Evolutionary conservation across 495 filamentous ascomycete species (phyloP), one percentile per base, ranked within the genome.

Genomic region (Darksidea phi): DNA sequence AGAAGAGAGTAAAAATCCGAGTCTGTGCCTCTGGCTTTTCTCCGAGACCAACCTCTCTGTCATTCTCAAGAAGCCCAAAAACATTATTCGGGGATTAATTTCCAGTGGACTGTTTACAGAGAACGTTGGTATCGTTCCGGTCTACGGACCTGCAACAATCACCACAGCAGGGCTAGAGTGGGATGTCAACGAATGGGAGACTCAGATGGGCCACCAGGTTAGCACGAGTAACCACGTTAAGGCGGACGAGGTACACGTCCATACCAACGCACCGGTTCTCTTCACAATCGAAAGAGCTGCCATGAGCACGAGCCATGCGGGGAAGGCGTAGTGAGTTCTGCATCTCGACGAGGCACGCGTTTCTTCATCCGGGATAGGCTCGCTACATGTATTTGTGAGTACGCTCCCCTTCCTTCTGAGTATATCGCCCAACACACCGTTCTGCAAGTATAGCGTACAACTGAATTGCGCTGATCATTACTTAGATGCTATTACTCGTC

Each of bases 151-250:
- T 4, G 84, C 88, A 37, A 60, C 78, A 1, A 88, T 98, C 62
- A 88, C 82, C 1, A 95, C 90, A 0, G 71, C 75, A 0, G 94
- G 94, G 0, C 76, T 98, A 45, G 85, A 93, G 68, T 98, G 94
- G 93, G 90, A 98, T 73, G 87, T 98, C 1, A 62, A 78, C 57
- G 76, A 88, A 54, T 93, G 90, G 88, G 73, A 78, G 60, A 96
- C 91, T 0, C 78, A 82, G 66, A 91, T 97, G 72, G 94, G 93
- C 0, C 84, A 85, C 0, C 83, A 87, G 67, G 74, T 98, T 61
- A 96, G 91, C 68, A 97, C 94, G 46, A 98, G 94, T 73, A 98
- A 98, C 75, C 88, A 92, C 68, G 82, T 95, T 25, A 76, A 48
- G 75, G 50, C 75, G 75, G 55, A 82, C 10, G 63, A 68, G 8